Base-by-base conservation (phyloP, 371 early-diverging fungal genomes). In the Mucor saturninus region DNA sequence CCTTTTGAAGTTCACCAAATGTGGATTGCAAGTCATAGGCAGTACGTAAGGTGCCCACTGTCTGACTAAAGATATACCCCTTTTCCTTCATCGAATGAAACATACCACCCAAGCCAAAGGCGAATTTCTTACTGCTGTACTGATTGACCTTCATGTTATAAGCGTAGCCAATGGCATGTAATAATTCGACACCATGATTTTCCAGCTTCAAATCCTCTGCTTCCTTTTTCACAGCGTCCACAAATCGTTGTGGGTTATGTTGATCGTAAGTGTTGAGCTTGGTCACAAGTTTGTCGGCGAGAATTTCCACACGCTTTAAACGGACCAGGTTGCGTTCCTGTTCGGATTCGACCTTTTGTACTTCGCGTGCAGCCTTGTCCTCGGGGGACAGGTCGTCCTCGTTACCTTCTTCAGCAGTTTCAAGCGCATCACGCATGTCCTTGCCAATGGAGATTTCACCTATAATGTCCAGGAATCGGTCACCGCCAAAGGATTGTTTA, bases 391-490 rank as follows among this genome's bases (percentile, higher is more conserved):
- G 42, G 5, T 70, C 49, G 5, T 75, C 65, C 6, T 63, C 71
- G 15, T 65, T 71, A 14, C 76, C 81, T 51, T 89, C 89, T 26
- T 83, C 83, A 29, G 83, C 86, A 13, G 78, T 83, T 56, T 83
- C 86, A 65, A 93, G 71, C 26, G 92, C 93, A 51, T 92, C 91
- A 42, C 86, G 84, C 81, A 98, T 92, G 60, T 96, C 96, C 42
- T 86, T 81, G 30, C 95, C 95, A 54, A 98, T 93, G 13, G 93
- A 93, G 39, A 98, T 93, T 67, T 97, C 98, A 38, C 98, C 98
- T 77, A 98, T 96, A 67, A 96, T 89, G 74, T 94, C 92, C 8
- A 88, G 89, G 79, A 98, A 98, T 45, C 90, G 87, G 69, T 96
- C 97, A 31, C 97, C 97, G 54, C 97, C 96, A 86, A 97, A 98